Evolutionary conservation across 495 filamentous ascomycete genomes (phyloP), one percentile per base, ranked within the genome.

Genomic region (Hypoxylon trugodes): DNA sequence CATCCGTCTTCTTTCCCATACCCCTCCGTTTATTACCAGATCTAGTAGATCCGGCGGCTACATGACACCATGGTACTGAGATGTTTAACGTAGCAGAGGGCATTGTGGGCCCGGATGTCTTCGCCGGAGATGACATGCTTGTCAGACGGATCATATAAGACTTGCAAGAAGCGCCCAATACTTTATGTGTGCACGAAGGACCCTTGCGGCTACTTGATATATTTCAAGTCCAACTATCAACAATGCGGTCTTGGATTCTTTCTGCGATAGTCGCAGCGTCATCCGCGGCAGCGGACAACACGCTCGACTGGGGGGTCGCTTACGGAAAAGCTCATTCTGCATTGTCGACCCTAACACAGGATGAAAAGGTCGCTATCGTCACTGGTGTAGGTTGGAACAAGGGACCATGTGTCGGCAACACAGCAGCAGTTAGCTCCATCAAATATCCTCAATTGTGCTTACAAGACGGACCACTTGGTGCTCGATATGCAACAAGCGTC

Each of bases 341-440:
- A 4, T 66, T 90, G 4, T 65, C 77, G 0, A 84, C 81, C 63
- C 70, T 90, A 18, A 85, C 79, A 1, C 79, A 79, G 40, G 71
- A 76, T 18, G 83, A 89, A 57, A 89, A 89, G 62, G 73, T 87
- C 62, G 80, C 76, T 48, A 83, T 90, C 18, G 87, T 87, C 1
- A 85, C 84, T 1, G 87, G 86, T 21, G 68, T 85, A 13, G 86
- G 85, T 24, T 90, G 87, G 87, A 70, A 81, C 46, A 85, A 82
- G 55, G 87, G 87, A 0, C 82, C 86, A 18, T 89, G 87, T 68
- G 87, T 89, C 2, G 87, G 87, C 18, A 89, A 89, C 73, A 88
- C 85, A 9, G 69, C 79, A 9, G 71, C 83, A 0, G 75, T 82
- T 24, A 67, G 66, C 36, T 81, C 83, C 1, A 87, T 87, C 65